Evolutionary conservation across 805 yeast genomes (phyloP), one percentile per base, ranked within the genome.

Genomic region (Yarrowia hollandica): DNA sequence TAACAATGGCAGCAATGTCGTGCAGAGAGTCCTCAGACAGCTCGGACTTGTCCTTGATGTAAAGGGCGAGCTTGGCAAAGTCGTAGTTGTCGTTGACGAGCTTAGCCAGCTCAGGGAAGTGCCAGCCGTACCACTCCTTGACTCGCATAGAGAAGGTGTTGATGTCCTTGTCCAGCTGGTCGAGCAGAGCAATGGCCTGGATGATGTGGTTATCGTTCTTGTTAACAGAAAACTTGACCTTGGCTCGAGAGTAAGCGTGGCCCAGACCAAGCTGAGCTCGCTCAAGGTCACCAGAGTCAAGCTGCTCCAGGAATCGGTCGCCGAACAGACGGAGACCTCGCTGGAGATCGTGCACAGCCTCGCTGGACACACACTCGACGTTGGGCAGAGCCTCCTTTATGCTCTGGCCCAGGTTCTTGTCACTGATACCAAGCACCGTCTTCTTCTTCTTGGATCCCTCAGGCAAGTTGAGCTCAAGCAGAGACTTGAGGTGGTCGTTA

Each of bases 121-220:
- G 99, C 99, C 99, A 94, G 65, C 99, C 99, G 77, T 94, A 94
- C 99, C 99, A 94, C 78, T 94, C 99, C 79, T 92, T 94, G 77
- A 92, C 84, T 79, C 99, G 85, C 99, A 94, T 94, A 66, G 98
- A 96, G 69, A 92, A 94, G 57, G 97, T 94, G 79, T 94, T 94
- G 69, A 94, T 82, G 75, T 94, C 99, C 78, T 94, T 94, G 79
- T 94, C 99, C 69, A 94, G 82, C 71, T 94, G 97, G 70, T 94
- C 99, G 70, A 94, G 82, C 66, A 94, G 79, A 18, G 98, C 97
- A 76, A 94, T 94, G 57, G 99, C 97, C 80, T 94, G 99, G 73
- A 94, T 94, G 72, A 94, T 94, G 76, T 94, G 99, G 82, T 94
- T 94, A 77, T 94, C 99, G 75, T 94, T 94, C 82, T 94, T 94